Conservation (phyloP, 2,329 filamentous ascomycete species). For the Leptographium procerum region DNA sequence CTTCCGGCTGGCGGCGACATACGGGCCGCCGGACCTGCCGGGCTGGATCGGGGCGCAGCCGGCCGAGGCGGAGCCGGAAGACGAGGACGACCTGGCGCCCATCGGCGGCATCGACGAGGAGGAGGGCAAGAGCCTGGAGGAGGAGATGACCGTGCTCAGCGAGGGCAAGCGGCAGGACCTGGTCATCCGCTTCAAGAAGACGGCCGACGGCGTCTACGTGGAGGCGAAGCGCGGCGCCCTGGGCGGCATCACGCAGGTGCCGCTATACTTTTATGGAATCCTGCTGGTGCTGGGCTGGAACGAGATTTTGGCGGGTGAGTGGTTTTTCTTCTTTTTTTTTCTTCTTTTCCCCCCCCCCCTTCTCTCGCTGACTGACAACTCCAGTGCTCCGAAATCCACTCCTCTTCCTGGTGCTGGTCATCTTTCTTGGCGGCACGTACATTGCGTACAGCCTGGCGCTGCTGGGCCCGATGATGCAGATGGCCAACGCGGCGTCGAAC, state of each 20-base stretch:
- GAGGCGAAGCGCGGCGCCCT: slow-evolving; percentile 96
- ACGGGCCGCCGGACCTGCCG: slow-evolving; percentile 67
- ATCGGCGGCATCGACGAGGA: slow-evolving; percentile 94
- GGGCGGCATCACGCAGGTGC: slow-evolving; percentile 86
- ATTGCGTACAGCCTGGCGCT: slow-evolving; percentile 89
- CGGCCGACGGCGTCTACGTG: slow-evolving; percentile 92
- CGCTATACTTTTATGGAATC: slow-evolving; percentile 86
- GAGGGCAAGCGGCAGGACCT: slow-evolving; percentile 87
- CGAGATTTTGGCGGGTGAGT: slow-evolving; percentile 83
- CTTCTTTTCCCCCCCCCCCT: slow-evolving; percentile 4
- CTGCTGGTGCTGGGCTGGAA: slow-evolving; percentile 95
- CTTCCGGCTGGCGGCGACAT: slow-evolving; percentile 68
- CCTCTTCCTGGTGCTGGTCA: slow-evolving; percentile 79
- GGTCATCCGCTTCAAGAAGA: slow-evolving; percentile 94
- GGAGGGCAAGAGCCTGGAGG: slow-evolving; percentile 85
- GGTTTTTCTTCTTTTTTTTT: neutral
- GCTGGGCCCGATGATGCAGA: slow-evolving; percentile 90
- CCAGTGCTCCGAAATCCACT: slow-evolving; percentile 85
- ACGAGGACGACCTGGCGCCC: slow-evolving; percentile 79
- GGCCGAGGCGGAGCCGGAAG: slow-evolving; percentile 59
- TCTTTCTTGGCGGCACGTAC: slow-evolving; percentile 68
- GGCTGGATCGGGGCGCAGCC: slow-evolving; percentile 75
- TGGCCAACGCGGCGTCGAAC: slow-evolving; percentile 76
- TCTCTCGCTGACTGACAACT: neutral
- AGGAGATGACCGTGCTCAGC: slow-evolving; percentile 90